These are phyloP conservation scores for Phyllosticta citribraziliensis DNA, from an alignment of 2,329 filamentous ascomycete species.

Conservation along the genomic window DNA sequence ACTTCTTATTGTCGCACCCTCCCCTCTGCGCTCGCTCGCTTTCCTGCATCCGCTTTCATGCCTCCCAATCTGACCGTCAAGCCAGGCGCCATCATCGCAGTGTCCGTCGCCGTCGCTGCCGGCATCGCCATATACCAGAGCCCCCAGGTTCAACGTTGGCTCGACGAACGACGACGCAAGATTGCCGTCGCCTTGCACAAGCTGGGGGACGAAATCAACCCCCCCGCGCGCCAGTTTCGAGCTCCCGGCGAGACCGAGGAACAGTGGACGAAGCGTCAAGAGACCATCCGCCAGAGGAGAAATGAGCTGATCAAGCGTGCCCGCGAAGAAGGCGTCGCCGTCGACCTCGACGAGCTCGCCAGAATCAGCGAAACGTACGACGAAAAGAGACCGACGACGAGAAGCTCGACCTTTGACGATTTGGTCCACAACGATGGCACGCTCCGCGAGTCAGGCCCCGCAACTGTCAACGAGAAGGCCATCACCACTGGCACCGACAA, in stretches of 20 bases:
- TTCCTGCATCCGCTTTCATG: not conserved
- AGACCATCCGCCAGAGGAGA: slow-evolving; percentile 24
- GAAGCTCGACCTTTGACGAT: slow-evolving; percentile 28
- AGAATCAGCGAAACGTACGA: slow-evolving; percentile 18
- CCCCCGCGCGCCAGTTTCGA: not conserved
- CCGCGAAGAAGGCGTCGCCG: slow-evolving; percentile 30
- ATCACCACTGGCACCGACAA: slow-evolving; percentile 14
- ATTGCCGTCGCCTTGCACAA: slow-evolving; percentile 49
- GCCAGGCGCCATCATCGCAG: slow-evolving; percentile 52
- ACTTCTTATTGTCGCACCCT: slow-evolving; percentile 11
- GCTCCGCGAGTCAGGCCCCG: slow-evolving; percentile 17
- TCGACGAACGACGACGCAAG: slow-evolving; percentile 51
- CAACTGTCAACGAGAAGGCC: slow-evolving; percentile 12
- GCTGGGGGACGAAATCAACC: slow-evolving; percentile 47
- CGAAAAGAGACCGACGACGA: slow-evolving; percentile 12
- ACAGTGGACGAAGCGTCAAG: slow-evolving; percentile 21
- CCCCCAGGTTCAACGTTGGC: slow-evolving; percentile 53
- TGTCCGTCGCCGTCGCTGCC: slow-evolving; percentile 52
- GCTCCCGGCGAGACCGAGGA: slow-evolving; percentile 19
- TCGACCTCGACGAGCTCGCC: slow-evolving; percentile 31
- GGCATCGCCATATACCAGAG: slow-evolving; percentile 55
- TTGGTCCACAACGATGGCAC: slow-evolving; percentile 32
- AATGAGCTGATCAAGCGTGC: slow-evolving; percentile 27
- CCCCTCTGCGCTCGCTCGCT: slow-evolving; percentile 8
- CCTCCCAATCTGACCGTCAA: slow-evolving; percentile 20